Evolutionary conservation across 2,329 filamentous ascomycete species (phyloP), one percentile per base, ranked within the genome.

Genomic region (Zymoseptoria brevis): DNA sequence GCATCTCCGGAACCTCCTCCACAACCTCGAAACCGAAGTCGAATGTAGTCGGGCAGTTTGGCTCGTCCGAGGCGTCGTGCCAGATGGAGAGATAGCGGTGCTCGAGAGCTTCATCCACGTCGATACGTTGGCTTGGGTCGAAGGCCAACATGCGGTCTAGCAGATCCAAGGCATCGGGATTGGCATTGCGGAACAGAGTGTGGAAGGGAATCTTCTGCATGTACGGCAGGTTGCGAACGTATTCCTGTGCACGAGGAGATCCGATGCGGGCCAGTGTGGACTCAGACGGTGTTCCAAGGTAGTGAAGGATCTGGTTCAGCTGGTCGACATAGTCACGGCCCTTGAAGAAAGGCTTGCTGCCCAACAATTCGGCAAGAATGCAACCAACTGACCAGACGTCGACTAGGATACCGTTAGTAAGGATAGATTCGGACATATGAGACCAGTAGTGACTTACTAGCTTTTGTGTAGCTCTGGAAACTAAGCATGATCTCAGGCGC

Each of bases 391-490:
- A 99, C 94, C 94, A 99, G 35, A 99, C 93, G 74, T 99, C 94
- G 76, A 99, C 93, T 97, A 60, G 11, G 56, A 30, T 21, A 26
- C 24, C 58, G 64, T 65, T 21, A 64, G 55, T 29, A 49, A 59
- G 24, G 48, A 21, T 41, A 49, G 35, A 35, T 16, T 13, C 51
- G 48, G 16, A 50, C 21, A 29, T 29, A 4, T 48, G 11, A 50
- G 24, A 6, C 19, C 7, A 19, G 30, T 50, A 22, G 48, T 4
- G 5, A 93, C 92, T 59, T 85, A 97, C 94, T 99, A 68, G 94
- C 94, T 90, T 99, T 99, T 71, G 94, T 99, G 77, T 99, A 99
- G 80, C 91, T 96, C 77, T 97, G 93, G 84, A 99, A 99, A 80
- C 91, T 96, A 75, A 99, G 80, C 94, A 99, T 99, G 69, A 99